phyloP scores from a whole-genome alignment of 768 basidiomycete species.

The Cystofilobasidium ferigula region DNA sequence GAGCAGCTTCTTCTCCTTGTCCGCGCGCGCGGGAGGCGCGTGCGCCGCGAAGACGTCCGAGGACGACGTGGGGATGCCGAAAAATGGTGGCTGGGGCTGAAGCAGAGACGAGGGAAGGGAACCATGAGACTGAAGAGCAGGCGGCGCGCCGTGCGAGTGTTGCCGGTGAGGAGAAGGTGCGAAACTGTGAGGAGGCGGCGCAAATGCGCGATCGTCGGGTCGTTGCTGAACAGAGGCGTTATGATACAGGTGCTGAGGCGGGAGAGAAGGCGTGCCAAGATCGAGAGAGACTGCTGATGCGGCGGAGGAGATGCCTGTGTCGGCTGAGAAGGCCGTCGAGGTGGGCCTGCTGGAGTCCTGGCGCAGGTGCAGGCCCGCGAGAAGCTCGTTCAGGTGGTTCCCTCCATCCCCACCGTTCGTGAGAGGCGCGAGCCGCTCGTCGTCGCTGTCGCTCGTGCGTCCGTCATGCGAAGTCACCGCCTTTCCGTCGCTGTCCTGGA shows the following conservation, averaged over 20 bases:
- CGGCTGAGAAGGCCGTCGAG: not conserved
- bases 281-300: not conserved
- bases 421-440: not conserved
- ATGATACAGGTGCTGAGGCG: not conserved
- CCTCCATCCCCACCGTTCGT: not conserved
- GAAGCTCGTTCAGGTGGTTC: not conserved
- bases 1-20: not conserved
- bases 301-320: not conserved
- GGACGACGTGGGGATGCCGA: not conserved
- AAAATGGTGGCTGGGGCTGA: slow-evolving; percentile 1
- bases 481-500: not conserved
- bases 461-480: not conserved
- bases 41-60: not conserved
- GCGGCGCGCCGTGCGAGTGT: not conserved
- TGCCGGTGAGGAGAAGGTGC: not conserved
- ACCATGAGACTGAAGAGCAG: not conserved
- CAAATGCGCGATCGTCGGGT: not conserved
- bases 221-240: not conserved
- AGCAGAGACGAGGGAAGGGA: not conserved
- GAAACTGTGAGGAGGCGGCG: not conserved
- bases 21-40: not conserved
- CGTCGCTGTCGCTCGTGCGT: not conserved
- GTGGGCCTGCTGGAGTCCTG: not conserved
- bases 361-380: not conserved
- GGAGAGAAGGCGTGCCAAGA: not conserved